Evolutionary conservation across 352 stramenopile genomes (phyloP).

Genomic region (Plasmopara muralis): DNA sequence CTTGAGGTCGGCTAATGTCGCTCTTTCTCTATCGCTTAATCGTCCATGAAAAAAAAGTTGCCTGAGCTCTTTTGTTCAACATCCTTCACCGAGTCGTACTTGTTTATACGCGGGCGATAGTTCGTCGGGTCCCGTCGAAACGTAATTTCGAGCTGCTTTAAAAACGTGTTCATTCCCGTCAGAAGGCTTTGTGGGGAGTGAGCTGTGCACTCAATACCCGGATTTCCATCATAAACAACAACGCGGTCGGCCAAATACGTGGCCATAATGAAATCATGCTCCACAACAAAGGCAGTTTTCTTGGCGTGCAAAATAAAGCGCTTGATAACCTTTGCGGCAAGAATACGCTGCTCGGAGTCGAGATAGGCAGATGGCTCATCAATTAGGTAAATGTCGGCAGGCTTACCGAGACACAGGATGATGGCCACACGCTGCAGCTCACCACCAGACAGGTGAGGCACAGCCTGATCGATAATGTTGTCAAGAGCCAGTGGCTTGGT

Average conservation of each 20-base stretch:
- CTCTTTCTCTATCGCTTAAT: constrained; percentile 48
- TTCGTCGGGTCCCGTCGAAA: constrained; percentile 99
- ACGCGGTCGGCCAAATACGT: constrained; percentile 98
- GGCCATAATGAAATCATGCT: constrained; percentile 99
- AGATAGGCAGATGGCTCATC: constrained; percentile 99
- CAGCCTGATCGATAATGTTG: constrained; percentile 97
- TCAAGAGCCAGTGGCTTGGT: constrained; percentile 98
- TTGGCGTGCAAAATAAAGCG: constrained; percentile 99
- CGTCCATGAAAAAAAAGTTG: constrained; percentile 99
- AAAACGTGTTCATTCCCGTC: constrained; percentile 99
- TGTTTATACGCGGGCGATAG: constrained; percentile 97
- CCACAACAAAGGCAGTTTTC: constrained; percentile 99
- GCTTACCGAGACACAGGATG: constrained; percentile 95
- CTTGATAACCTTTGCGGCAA: constrained; percentile 99
- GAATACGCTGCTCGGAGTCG: constrained; percentile 99
- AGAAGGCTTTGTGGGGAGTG: constrained; percentile 92
- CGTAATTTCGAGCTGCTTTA: constrained; percentile 98
- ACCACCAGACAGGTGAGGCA: constrained; percentile 97
- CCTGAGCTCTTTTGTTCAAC: constrained; percentile 95
- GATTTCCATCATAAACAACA: constrained; percentile 93
- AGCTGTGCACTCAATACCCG: constrained; percentile 97
- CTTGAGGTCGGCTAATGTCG: background rate
- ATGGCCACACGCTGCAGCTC: constrained; percentile 99
- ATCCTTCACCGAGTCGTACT: constrained; percentile 95
- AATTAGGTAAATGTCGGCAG: constrained; percentile 99